Evolutionary conservation across 495 filamentous ascomycete genomes (phyloP), one percentile per base, ranked within the genome.

Genomic region (Astrothelium macrocarpum): DNA sequence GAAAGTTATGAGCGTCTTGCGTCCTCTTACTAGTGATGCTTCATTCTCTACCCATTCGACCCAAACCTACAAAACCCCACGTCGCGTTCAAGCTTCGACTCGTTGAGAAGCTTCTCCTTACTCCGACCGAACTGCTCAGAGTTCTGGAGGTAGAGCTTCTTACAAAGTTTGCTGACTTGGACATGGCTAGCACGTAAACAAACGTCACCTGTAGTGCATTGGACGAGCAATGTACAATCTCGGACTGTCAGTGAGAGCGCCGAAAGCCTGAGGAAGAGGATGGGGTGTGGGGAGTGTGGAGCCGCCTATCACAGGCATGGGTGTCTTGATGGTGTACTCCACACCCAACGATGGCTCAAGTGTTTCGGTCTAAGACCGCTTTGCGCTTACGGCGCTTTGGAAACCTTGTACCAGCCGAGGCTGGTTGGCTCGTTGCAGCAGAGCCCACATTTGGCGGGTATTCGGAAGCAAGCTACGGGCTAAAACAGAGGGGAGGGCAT

Each of bases 1-100:
- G 36, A 31, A 46, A 62, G 65, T 32, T 26, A 1, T 45, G 25
- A 64, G 59, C 66, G 56, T 34, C n/a, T 10, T 29, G 60, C 26
- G 20, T 1, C 39, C 32, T 61, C 18, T 49, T 65, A n/a, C 45
- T 59, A 61, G 59, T 63, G 32, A 58, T 25, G 20, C 67, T 69
- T 63, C 25, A 10, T 29, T 20, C 2, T 25, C 49, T 61, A 76
- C 76, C 76, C 75, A 78, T 78, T 53, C 70, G 70, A 11, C 76
- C 76, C 36, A 78, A 68, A 14, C 76, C 76, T n/a, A 78, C 73
- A 68, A 78, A 78, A 29, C 76, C 76, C 70, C 71, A 78, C 62
- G 64, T 68, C 20, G 70, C 68, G 36, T 66, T n/a, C 20, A 42
- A 23, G 31, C 65, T 58, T 14, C 18, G 43, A 34, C 28, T 63